Evolutionary conservation across 495 filamentous ascomycete genomes (phyloP), one percentile per base, ranked within the genome.

Genomic region (Cetradonia linearis): DNA sequence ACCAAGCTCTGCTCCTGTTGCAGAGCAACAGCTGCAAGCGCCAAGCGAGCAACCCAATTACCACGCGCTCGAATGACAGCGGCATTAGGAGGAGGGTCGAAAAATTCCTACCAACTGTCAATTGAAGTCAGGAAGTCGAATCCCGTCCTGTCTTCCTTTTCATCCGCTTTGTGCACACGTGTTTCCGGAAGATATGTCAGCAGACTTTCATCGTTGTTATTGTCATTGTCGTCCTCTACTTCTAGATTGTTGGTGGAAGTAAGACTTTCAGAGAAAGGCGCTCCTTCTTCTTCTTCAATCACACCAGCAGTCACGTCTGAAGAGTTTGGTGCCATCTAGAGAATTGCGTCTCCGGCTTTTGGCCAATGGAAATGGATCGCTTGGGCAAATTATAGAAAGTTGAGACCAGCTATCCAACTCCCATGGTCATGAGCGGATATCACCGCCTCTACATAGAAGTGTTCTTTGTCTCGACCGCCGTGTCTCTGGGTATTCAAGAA

Each of bases 21-120:
- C 14, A 61, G 18, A 42, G 20, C 46, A 28, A 62, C 11, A 2
- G 62, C 58, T 20, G 58, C 33, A 61, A 49, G 42, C 52, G 61
- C 64, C 18, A 68, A 55, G 11, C 66, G 38, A 30, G 61, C 68
- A 5, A 68, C 46, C 64, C 62, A 68, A 56, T 68, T 70, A 4
- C 56, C 49, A 48, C 65, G 57, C 23, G 64, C 64, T 30, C 66
- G 31, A 2, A 70, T 44, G 14, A 70, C 44, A 34, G 34, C 40
- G 36, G 46, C 14, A 2, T 36, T 38, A 1, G 20, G 20, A 23
- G 68, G 66, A 23, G 14, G 37, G 20, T 68, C 62, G 0, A 70
- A 56, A 25, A 64, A 60, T 53, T 70, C 68, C 18, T 65, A 52
- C 68, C 65, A 68, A 36, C 59, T 56, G 61, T 52, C 61, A 10